Evolutionary conservation across 805 yeast genomes (phyloP).

Genomic region (Saccharomycopsis vini): DNA sequence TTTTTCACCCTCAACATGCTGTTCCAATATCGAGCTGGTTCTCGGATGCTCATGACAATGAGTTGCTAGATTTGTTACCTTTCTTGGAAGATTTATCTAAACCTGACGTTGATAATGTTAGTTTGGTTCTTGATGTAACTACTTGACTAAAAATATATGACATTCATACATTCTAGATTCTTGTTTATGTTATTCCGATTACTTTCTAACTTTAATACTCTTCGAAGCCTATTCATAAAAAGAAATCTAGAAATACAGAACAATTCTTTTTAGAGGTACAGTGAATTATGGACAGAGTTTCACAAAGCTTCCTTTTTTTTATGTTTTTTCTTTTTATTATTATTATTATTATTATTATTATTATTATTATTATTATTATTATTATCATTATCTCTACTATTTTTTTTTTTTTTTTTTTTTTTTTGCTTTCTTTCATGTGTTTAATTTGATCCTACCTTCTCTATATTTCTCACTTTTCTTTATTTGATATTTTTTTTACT

Average conservation of each 20-base stretch:
- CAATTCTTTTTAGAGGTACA: too few relatives aligned
- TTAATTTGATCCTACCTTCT: not conserved
- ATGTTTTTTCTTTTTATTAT: too few relatives aligned
- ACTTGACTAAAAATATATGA: too few relatives aligned
- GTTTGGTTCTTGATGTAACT: constrained; percentile 74
- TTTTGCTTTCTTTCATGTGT: not conserved
- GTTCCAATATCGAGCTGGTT: constrained; percentile 97
- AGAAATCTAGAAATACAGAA: too few relatives aligned
- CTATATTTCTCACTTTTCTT: not conserved
- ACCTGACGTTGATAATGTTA: constrained; percentile 71
- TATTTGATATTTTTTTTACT: not conserved
- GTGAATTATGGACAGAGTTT: too few relatives aligned
- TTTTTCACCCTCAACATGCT: constrained; percentile 96
- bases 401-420: not conserved
- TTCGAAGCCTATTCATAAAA: too few relatives aligned
- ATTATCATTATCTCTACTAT: not conserved
- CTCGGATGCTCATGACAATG: constrained; percentile 95
- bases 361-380: not conserved
- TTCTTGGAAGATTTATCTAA: constrained; percentile 77
- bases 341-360: too few relatives aligned
- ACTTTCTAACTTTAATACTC: too few relatives aligned
- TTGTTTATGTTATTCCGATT: too few relatives aligned
- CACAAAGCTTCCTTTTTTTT: too few relatives aligned
- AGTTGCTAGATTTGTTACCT: constrained; percentile 83
- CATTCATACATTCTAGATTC: too few relatives aligned